Conservation (phyloP, 2,329 filamentous ascomycete species). For the Cladophialophora immunda region DNA sequence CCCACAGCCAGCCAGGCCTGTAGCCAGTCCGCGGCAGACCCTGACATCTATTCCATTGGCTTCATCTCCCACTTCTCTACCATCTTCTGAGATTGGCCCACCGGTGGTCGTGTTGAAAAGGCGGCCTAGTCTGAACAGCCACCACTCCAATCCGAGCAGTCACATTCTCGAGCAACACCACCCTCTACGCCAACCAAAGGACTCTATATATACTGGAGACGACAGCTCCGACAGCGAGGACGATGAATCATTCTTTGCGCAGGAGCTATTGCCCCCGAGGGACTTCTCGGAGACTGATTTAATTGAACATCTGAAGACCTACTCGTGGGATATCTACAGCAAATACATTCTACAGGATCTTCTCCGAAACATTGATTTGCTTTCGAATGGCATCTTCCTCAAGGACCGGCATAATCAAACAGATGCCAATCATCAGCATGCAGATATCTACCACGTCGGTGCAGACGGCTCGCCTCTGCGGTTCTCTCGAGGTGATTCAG, state of each 20-base stretch:
- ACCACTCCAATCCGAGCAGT: conserved; percentile 20
- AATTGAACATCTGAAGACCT: conserved; percentile 54
- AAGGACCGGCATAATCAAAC: conserved; percentile 54
- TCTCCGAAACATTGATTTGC: conserved; percentile 54
- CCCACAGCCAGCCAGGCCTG: conserved; percentile 11
- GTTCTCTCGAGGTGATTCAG: conserved; percentile 43
- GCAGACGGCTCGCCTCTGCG: conserved; percentile 54
- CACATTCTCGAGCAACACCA: conserved; percentile 28
- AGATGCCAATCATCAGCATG: conserved; percentile 58
- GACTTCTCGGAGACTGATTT: conserved; percentile 56
- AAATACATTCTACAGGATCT: conserved; percentile 52
- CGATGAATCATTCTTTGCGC: conserved; percentile 51
- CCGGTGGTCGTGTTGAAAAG: background rate
- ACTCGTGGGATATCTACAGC: conserved; percentile 54
- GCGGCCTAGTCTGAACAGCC: conserved; percentile 15
- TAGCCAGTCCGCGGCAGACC: conserved; percentile 11
- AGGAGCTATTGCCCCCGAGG: conserved; percentile 50
- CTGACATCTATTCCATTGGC: conserved; percentile 7
- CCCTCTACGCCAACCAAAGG: conserved; percentile 31
- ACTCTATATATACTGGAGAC: conserved; percentile 44
- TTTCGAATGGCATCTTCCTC: conserved; percentile 44
- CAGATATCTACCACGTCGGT: conserved; percentile 66
- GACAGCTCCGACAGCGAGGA: conserved; percentile 49
- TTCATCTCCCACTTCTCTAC: conserved; percentile 22
- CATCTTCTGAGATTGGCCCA: conserved; percentile 8